Base-by-base conservation (phyloP, 106 monocot genomes). In the Acorus calamus region DNA sequence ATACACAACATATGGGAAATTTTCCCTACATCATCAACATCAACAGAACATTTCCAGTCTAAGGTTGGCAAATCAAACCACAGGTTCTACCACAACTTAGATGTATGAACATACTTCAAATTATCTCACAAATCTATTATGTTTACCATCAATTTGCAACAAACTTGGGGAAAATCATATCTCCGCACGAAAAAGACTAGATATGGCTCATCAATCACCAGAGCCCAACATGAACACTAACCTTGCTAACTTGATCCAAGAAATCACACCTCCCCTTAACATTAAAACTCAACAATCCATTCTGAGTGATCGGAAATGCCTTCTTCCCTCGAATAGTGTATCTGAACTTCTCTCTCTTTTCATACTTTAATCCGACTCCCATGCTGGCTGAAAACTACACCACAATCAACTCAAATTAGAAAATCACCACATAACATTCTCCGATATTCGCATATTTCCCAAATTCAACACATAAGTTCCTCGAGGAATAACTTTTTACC, bases 271-370 rank as follows among this genome's bases (percentile, higher is more conserved):
- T 81, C 5, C 84, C 89, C 70, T 94, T 94, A n/a, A 94, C 12
- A 45, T 86, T 84, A 44, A 94, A 50, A 5, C 73, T 74, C 2
- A 89, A 7, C 6, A 68, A 28, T 44, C 81, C 84, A 69, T 69
- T 69, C 2, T 72, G 71, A 59, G 81, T 68, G 55, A 94, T 47
- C 51, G 65, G 67, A 63, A 93, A 74, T 65, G 75, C 69, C 63
- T 89, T 86, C 79, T 89, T 94, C 52, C 63, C 94, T 11, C 81
- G 76, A 57, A 89, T n/a, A 14, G 28, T 83, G 61, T 94, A 94
- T 14, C 64, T 41, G 28, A 84, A 41, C 44, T 76, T 65, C 44
- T 83, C 67, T 48, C 68, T 42, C 48, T 59, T 77, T 51, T 79
- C 66, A n/a, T 66, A 72, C 53, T 86, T 65, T 50, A 83, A 12